A percentile compares a stretch with the other conserved stretches of the same genome.
Evolutionary conservation across 1,284 basidiomycete genomes (phyloP).

Genomic region (Hemileia vastatrix): DNA sequence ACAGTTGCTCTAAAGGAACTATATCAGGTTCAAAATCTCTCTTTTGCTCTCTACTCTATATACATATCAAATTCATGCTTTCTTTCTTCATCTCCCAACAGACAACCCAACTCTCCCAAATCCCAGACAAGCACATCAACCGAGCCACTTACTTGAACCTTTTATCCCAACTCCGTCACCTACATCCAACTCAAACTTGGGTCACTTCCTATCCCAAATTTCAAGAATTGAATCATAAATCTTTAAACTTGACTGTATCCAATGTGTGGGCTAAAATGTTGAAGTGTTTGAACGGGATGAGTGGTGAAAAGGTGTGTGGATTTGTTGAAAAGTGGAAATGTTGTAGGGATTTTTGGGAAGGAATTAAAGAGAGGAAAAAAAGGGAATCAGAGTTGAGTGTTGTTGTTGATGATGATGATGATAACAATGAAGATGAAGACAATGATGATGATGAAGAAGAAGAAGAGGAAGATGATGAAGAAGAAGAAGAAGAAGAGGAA

Average conservation of each 20-base stretch:
- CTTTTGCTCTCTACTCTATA: not conserved
- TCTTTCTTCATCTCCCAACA: constrained; percentile 6
- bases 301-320: constrained; percentile 49
- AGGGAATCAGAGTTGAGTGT: too few species aligned
- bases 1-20: constrained; percentile 47
- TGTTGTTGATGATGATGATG: too few species aligned
- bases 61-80: not conserved
- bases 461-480: too few species aligned
- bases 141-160: constrained; percentile 44
- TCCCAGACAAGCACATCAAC: constrained; percentile 46
- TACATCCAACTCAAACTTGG: constrained; percentile 39
- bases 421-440: too few species aligned
- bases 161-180: constrained; percentile 43
- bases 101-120: constrained; percentile 45
- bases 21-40: constrained; percentile 38
- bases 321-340: constrained; percentile 50
- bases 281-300: constrained; percentile 50
- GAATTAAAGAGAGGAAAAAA: too few species aligned
- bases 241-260: constrained; percentile 46
- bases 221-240: constrained; percentile 50
- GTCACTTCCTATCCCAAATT: constrained; percentile 49
- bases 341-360: constrained; percentile 46
- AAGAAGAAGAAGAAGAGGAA: too few species aligned
- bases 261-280: constrained; percentile 51
- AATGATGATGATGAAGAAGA: too few species aligned